A percentile compares a stretch with the other conserved stretches of the same genome.
phyloP scores from a whole-genome alignment of 495 filamentous ascomycete species.

The Hamigera avellanea region DNA sequence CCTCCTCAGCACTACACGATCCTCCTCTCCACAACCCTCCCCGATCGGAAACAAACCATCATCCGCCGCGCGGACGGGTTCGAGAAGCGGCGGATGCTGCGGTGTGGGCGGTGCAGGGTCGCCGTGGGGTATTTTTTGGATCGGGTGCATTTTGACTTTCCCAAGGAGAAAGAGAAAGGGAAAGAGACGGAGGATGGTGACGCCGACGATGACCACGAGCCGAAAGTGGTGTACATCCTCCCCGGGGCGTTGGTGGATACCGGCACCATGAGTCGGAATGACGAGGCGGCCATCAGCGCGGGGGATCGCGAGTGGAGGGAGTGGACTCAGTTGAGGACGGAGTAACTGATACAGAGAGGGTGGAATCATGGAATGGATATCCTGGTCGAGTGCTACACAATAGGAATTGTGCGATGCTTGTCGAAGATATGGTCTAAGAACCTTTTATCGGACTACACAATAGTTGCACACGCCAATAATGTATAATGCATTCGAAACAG shows the following conservation, averaged over 20 bases:
- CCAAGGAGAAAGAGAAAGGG: slow-evolving; percentile 11
- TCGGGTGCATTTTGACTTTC: slow-evolving; percentile 19
- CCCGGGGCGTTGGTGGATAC: slow-evolving; percentile 41
- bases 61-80: slow-evolving; percentile 57
- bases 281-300: slow-evolving; percentile 10
- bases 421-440: too few species aligned
- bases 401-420: too few species aligned
- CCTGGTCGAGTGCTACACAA: too few species aligned
- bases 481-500: too few species aligned
- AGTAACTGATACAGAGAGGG: neutral
- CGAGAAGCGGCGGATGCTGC: slow-evolving; percentile 51
- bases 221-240: slow-evolving; percentile 41
- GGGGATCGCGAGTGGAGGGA: slow-evolving; percentile 23
- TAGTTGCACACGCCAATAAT: too few species aligned
- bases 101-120: slow-evolving; percentile 54
- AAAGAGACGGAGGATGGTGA: slow-evolving; percentile 6
- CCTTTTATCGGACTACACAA: too few species aligned
- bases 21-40: slow-evolving; percentile 33
- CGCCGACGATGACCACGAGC: slow-evolving; percentile 11
- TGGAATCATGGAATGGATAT: too few species aligned
- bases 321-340: slow-evolving; percentile 7
- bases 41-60: slow-evolving; percentile 40
- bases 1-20: slow-evolving; percentile 34
- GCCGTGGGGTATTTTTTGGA: slow-evolving; percentile 50
- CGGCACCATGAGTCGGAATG: slow-evolving; percentile 19